These are phyloP conservation scores for Antitrichia curtipendula DNA, from an alignment of 225 moss, liverwort and hornwort species.

Conservation along the genomic window DNA sequence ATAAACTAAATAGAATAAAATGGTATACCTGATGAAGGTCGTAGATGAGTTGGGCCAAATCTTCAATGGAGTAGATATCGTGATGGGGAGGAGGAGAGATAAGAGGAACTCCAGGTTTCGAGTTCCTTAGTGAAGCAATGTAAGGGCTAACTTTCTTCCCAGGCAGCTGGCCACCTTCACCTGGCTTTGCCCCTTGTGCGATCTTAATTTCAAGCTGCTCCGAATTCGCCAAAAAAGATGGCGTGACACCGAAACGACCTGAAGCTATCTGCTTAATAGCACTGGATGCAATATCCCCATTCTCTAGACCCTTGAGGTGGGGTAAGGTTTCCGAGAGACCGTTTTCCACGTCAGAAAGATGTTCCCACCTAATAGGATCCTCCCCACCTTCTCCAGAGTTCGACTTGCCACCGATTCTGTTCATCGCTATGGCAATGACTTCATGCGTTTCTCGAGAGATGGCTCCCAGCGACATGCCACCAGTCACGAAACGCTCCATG, in stretches of 20 bases:
- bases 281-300: constrained; percentile 90
- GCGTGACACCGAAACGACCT: constrained; percentile 92
- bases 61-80: constrained; percentile 98
- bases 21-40: constrained; percentile 82
- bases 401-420: constrained; percentile 91
- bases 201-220: constrained; percentile 87
- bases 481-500: constrained; percentile 85
- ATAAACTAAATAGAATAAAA: neutral
- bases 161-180: constrained; percentile 93
- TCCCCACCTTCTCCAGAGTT: constrained; percentile 99
- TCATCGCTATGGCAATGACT: constrained; percentile 97
- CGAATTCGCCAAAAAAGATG: constrained; percentile 79
- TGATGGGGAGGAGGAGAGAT: constrained; percentile 98
- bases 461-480: constrained; percentile 96
- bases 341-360: constrained; percentile 61
- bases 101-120: constrained; percentile 85
- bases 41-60: constrained; percentile 88
- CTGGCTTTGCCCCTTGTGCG: constrained; percentile 95
- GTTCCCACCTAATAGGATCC: constrained; percentile 89
- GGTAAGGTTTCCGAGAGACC: constrained; percentile 79
- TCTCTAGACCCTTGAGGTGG: constrained; percentile 81
- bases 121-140: constrained; percentile 70
- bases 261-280: constrained; percentile 98
- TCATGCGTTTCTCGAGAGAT: constrained; percentile 95
- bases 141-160: constrained; percentile 98